These are phyloP conservation scores for Withania somnifera DNA, from an alignment of 305 asterid genomes.

Conservation along the genomic window DNA sequence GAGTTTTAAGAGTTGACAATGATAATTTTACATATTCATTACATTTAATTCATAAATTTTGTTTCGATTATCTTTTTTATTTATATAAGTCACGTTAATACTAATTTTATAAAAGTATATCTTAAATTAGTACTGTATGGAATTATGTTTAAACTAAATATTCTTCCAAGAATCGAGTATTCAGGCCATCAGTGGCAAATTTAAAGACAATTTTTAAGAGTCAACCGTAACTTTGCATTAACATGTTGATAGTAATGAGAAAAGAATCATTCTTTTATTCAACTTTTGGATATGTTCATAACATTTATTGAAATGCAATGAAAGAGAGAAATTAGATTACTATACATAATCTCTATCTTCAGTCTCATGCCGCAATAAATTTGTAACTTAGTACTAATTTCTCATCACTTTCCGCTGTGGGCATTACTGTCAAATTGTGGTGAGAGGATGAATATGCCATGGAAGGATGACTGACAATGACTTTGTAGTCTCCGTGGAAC, in stretches of 20 bases:
- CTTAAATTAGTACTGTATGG: no score
- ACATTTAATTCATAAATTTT: no score
- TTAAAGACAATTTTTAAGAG: no score
- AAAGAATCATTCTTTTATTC: background rate
- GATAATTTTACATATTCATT: no score
- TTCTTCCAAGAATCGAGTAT: no score
- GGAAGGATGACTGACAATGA: constrained; percentile 11
- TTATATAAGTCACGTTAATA: no score
- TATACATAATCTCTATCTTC: background rate
- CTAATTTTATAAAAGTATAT: no score
- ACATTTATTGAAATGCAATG: background rate
- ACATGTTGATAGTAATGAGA: background rate
- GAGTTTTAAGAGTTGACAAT: no score
- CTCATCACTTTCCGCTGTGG: background rate
- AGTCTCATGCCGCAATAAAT: background rate
- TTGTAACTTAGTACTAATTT: background rate
- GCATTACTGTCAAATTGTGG: background rate
- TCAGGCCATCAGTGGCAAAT: no score
- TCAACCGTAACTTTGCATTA: no score
- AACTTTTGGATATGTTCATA: background rate
- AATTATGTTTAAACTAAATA: no score
- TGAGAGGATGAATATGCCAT: background rate
- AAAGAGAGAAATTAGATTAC: background rate
- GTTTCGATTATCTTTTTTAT: no score
- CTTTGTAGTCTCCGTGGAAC: constrained; percentile 48